These are phyloP conservation scores for Micractinium sp. DNA, from an alignment of 139 green algal genomes.

Conservation along the genomic window DNA sequence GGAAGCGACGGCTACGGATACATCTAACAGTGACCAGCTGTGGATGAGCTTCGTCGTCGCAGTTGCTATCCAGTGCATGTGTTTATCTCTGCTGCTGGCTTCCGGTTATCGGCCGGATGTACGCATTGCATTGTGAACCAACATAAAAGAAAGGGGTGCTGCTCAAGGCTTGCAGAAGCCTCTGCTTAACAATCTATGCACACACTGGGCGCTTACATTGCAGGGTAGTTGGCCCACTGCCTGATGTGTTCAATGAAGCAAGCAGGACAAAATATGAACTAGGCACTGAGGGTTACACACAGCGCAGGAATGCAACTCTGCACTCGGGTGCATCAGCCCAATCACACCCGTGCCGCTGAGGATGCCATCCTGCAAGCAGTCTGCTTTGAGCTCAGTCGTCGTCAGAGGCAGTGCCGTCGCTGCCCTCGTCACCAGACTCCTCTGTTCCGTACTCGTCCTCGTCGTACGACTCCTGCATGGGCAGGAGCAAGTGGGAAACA, in stretches of 20 bases:
- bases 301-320: background rate
- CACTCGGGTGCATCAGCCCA: background rate
- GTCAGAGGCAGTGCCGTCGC: slow-evolving; percentile 8
- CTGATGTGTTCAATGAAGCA: background rate
- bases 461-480: slow-evolving; percentile 43
- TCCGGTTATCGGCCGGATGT: too few relatives aligned
- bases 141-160: too few relatives aligned
- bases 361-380: slow-evolving; percentile 11
- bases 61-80: background rate
- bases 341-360: background rate
- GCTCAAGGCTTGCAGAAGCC: too few relatives aligned
- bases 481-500: background rate
- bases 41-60: background rate
- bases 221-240: background rate
- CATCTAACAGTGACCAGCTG: background rate
- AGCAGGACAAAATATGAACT: background rate
- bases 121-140: too few relatives aligned
- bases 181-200: too few relatives aligned
- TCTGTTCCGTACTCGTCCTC: slow-evolving; percentile 60
- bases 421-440: slow-evolving; percentile 38
- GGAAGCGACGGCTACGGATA: slow-evolving; percentile 1
- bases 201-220: too few relatives aligned
- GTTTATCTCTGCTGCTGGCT: background rate
- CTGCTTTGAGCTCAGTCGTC: background rate
- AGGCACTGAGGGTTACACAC: background rate